These are phyloP conservation scores for Rhodofomes roseus DNA, from an alignment of 1,284 basidiomycete genomes.

Conservation along the genomic window DNA sequence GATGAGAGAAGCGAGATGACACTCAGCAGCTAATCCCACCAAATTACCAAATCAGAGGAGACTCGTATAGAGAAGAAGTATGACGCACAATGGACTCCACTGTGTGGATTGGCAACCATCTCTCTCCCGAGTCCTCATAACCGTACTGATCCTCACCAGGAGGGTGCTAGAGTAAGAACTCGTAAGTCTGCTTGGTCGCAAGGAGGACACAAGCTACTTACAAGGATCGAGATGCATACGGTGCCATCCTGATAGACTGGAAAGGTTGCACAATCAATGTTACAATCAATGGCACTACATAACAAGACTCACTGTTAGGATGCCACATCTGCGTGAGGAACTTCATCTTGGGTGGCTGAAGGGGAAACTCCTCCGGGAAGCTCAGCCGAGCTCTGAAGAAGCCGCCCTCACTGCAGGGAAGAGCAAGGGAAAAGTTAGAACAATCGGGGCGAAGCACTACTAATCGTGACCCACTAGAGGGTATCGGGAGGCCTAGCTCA, in stretches of 20 bases:
- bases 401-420: conserved; percentile 73
- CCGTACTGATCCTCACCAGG: conserved; percentile 98
- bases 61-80: conserved; percentile 6
- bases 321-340: conserved; percentile 99
- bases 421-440: not conserved
- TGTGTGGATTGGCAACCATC: conserved; percentile 97
- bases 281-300: conserved; percentile 20
- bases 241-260: conserved; percentile 87
- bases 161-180: conserved; percentile 61
- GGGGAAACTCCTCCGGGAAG: conserved; percentile 89
- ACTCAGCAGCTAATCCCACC: conserved; percentile 72
- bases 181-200: conserved; percentile 3
- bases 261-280: conserved; percentile 2
- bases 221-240: conserved; percentile 96
- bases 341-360: conserved; percentile 93
- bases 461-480: conserved; percentile 64
- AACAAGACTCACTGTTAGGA: conserved; percentile 73
- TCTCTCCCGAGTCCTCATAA: conserved; percentile 95
- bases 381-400: conserved; percentile 86
- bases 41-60: not conserved
- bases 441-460: not conserved
- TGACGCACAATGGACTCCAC: conserved; percentile 92
- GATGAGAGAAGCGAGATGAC: conserved; percentile 95
- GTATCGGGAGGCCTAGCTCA: conserved; percentile 77
- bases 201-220: conserved; percentile 35